phyloP scores from a whole-genome alignment of 2,329 filamentous ascomycete species.

The Fusarium humuli region DNA sequence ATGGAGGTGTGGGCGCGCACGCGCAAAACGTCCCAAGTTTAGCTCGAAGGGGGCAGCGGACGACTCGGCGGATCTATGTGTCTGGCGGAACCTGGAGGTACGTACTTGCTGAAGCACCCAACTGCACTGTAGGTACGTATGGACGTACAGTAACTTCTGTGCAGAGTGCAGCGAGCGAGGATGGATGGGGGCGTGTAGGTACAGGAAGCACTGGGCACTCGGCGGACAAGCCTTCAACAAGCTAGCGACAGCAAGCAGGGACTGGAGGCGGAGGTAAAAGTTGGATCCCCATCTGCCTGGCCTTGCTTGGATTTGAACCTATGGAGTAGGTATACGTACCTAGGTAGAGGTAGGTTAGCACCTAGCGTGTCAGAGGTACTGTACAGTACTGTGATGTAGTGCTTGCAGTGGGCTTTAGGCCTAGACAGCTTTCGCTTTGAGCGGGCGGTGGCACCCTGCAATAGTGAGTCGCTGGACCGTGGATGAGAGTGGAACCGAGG shows the following conservation, averaged over 20 bases:
- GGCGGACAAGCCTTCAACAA: conserved; percentile 37
- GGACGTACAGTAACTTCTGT: neutral
- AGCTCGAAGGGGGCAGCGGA: conserved; percentile 42
- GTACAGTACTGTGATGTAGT: conserved; percentile 17
- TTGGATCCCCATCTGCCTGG: conserved; percentile 38
- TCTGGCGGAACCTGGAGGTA: conserved; percentile 34
- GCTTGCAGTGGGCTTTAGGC: conserved; percentile 30
- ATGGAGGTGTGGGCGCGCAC: conserved; percentile 46
- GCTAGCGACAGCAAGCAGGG: conserved; percentile 43
- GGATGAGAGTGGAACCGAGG: conserved; percentile 43
- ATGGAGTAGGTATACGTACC: conserved; percentile 28
- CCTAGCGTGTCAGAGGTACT: conserved; percentile 24
- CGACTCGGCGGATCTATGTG: conserved; percentile 40
- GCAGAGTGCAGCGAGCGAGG: conserved; percentile 15
- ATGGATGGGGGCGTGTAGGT: conserved; percentile 37
- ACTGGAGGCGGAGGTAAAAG: conserved; percentile 39
- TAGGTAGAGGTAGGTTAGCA: neutral
- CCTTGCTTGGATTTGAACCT: neutral
- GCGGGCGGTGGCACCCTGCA: conserved; percentile 15
- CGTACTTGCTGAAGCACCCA: conserved; percentile 10
- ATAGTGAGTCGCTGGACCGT: conserved; percentile 31
- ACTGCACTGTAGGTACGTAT: conserved; percentile 16
- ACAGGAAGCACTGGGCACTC: conserved; percentile 36
- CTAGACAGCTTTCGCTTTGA: conserved; percentile 10
- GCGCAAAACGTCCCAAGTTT: conserved; percentile 46